A percentile compares a stretch with the other conserved stretches of the same genome.
These are phyloP conservation scores for Thelonectria blattea DNA, from an alignment of 2,329 filamentous ascomycete species.

Conservation along the genomic window DNA sequence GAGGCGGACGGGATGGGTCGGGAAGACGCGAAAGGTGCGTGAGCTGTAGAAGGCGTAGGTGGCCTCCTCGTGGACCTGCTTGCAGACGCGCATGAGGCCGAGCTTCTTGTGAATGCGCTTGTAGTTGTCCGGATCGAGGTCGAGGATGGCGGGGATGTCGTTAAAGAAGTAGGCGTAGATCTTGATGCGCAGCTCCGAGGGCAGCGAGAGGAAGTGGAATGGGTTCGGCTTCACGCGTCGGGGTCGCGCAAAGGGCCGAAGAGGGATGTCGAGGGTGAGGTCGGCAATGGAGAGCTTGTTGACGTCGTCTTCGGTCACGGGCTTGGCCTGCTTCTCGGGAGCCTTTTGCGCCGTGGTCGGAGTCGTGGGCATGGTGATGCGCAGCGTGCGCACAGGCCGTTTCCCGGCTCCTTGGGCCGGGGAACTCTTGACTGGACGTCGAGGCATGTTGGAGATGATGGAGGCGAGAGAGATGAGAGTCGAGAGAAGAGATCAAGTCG, in stretches of 20 bases:
- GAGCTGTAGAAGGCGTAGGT: slow-evolving; percentile 70
- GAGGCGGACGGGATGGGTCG: slow-evolving; percentile 66
- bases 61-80: slow-evolving; percentile 67
- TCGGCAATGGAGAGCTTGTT: slow-evolving; percentile 49
- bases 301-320: slow-evolving; percentile 50
- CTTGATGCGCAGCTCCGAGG: slow-evolving; percentile 71
- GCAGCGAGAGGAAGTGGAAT: slow-evolving; percentile 71
- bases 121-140: slow-evolving; percentile 71
- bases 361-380: slow-evolving; percentile 26
- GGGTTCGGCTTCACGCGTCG: slow-evolving; percentile 47
- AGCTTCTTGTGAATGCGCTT: slow-evolving; percentile 66
- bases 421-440: slow-evolving; percentile 32
- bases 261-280: slow-evolving; percentile 50
- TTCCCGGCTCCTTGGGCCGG: slow-evolving; percentile 17
- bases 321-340: slow-evolving; percentile 39
- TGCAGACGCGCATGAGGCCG: slow-evolving; percentile 65
- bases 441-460: slow-evolving; percentile 28
- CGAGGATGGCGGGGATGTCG: slow-evolving; percentile 60
- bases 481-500: background rate
- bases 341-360: slow-evolving; percentile 22
- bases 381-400: slow-evolving; percentile 29
- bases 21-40: slow-evolving; percentile 70
- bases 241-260: slow-evolving; percentile 42
- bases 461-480: background rate
- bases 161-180: slow-evolving; percentile 71